A percentile compares a stretch with the other conserved stretches of the same genome.
Conservation (phyloP, 805 yeast species). For the Cyberlindnera maritima region DNA sequence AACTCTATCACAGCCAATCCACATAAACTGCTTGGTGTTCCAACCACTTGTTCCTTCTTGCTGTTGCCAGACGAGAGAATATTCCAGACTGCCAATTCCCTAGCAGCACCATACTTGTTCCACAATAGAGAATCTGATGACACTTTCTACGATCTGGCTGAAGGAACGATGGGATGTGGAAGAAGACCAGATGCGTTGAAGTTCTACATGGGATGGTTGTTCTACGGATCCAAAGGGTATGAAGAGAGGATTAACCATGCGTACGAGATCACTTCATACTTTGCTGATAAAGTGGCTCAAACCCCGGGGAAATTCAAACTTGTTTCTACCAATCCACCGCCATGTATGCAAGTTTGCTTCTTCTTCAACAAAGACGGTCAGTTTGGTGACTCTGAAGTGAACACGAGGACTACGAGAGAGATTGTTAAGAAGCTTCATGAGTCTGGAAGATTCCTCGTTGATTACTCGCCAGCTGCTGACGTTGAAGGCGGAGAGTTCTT, state of each 20-base stretch:
- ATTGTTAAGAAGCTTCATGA: conserved; percentile 61
- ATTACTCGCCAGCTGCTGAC: conserved; percentile 70
- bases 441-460: conserved; percentile 68
- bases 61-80: conserved; percentile 64
- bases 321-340: conserved; percentile 58
- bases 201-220: conserved; percentile 76
- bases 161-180: conserved; percentile 92
- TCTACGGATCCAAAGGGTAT: conserved; percentile 71
- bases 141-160: conserved; percentile 70
- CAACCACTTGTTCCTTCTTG: conserved; percentile 71
- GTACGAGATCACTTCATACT: conserved; percentile 58
- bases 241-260: conserved; percentile 71
- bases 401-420: conserved; percentile 55
- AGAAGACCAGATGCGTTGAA: conserved; percentile 81
- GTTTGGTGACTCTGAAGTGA: conserved; percentile 31
- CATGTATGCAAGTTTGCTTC: conserved; percentile 83
- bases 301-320: conserved; percentile 43
- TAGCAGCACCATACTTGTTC: conserved; percentile 78
- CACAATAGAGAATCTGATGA: conserved; percentile 51
- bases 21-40: conserved; percentile 87
- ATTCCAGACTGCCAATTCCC: conserved; percentile 71
- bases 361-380: conserved; percentile 53
- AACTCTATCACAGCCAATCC: conserved; percentile 81
- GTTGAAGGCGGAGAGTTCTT: conserved; percentile 71
- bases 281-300: conserved; percentile 42